Conservation (phyloP, 257 asterid genomes). For the Fraxinus cuspidata region DNA sequence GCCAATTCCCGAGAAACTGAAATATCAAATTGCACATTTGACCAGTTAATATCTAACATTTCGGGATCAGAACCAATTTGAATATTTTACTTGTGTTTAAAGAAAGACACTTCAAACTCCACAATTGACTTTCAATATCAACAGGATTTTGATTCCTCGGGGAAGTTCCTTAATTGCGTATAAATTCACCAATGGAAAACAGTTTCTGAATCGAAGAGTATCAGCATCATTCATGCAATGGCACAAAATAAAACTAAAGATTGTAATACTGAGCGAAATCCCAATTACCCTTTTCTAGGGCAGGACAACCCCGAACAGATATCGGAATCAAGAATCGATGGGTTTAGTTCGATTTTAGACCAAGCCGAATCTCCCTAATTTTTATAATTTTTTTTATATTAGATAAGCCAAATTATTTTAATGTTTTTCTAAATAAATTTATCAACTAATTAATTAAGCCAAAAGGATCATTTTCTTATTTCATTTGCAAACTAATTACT, state of each 20-base stretch:
- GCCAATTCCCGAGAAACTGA: not conserved
- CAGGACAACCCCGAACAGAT: too few relatives aligned
- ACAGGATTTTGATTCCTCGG: constrained; percentile 4
- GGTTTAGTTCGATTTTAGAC: too few relatives aligned
- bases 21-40: constrained; percentile 1
- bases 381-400: too few relatives aligned
- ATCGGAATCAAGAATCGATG: too few relatives aligned
- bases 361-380: too few relatives aligned
- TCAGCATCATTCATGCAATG: constrained; percentile 9
- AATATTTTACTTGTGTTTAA: not conserved
- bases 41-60: not conserved
- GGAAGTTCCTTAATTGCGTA: not conserved
- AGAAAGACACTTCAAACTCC: not conserved
- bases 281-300: not conserved
- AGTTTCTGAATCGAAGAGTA: constrained; percentile 12
- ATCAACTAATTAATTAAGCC: too few relatives aligned
- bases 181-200: not conserved
- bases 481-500: too few relatives aligned
- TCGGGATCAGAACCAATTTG: constrained; percentile 13
- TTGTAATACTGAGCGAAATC: not conserved
- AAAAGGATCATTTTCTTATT: too few relatives aligned
- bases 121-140: not conserved
- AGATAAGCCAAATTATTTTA: too few relatives aligned
- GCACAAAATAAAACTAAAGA: not conserved
- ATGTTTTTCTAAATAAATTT: too few relatives aligned